Evolutionary conservation across 1,284 basidiomycete genomes (phyloP).

Genomic region (Trichosporon sp.): DNA sequence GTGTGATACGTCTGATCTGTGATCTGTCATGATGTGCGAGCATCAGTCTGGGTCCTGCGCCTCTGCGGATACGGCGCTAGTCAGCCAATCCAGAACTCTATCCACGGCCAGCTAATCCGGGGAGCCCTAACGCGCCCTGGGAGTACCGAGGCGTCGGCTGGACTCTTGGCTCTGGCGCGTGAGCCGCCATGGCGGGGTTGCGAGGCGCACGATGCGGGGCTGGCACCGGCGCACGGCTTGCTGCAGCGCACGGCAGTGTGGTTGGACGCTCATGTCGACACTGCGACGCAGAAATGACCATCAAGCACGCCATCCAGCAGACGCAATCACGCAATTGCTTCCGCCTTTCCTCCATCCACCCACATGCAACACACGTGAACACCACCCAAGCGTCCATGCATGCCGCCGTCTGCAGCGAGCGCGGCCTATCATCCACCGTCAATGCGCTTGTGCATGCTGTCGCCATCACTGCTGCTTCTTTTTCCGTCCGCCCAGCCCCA

Average conservation of each 20-base stretch:
- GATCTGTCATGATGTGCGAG: neutral
- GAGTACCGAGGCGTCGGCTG: neutral
- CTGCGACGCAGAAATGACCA: neutral
- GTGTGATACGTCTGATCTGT: neutral
- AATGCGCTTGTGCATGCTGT: neutral
- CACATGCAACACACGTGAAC: neutral
- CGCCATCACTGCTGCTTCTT: neutral
- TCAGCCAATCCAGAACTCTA: neutral
- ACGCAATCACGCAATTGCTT: slow-evolving; percentile 3
- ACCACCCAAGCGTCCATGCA: neutral
- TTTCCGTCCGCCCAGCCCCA: neutral
- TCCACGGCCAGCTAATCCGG: neutral
- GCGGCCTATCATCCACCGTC: neutral
- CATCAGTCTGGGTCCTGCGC: neutral
- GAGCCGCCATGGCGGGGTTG: neutral
- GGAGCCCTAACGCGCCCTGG: neutral
- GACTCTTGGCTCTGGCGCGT: neutral
- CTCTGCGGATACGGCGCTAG: neutral
- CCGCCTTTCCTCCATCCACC: neutral
- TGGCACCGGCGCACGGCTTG: no score
- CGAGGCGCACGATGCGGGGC: no score
- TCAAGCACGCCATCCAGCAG: neutral
- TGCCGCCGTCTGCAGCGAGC: neutral
- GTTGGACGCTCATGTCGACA: neutral
- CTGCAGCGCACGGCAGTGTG: neutral